phyloP scores from a whole-genome alignment of 306 rosid species.

The Rosa rugosa region DNA sequence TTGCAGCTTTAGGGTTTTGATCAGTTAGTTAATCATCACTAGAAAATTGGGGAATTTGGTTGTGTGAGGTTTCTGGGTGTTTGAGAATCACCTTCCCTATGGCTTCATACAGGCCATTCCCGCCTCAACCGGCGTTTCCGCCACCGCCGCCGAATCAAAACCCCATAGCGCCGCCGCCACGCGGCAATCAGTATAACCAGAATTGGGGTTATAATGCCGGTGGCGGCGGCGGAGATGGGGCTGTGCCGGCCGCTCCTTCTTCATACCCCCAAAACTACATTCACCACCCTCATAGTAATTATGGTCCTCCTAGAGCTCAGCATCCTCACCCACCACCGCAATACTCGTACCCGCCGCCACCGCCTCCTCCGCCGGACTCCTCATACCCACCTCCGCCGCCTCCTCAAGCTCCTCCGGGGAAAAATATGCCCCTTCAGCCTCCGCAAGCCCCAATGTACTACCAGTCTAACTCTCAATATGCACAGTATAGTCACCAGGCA shows the following conservation, averaged over 20 bases:
- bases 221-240: constrained; percentile 26
- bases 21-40: neutral
- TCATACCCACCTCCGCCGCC: constrained; percentile 81
- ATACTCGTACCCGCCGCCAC: constrained; percentile 55
- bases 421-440: constrained; percentile 32
- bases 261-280: constrained; percentile 56
- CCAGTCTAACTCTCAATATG: constrained; percentile 49
- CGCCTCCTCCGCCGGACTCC: constrained; percentile 66
- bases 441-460: constrained; percentile 54
- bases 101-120: constrained; percentile 96
- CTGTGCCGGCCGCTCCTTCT: constrained; percentile 44
- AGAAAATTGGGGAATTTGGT: constrained; percentile 12
- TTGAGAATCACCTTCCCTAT: constrained; percentile 37
- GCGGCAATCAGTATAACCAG: constrained; percentile 60
- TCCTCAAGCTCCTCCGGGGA: constrained; percentile 45
- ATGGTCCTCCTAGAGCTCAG: constrained; percentile 51
- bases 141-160: constrained; percentile 54
- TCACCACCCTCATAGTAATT: constrained; percentile 42
- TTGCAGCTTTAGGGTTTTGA: constrained; percentile 18
- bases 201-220: constrained; percentile 54
- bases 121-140: constrained; percentile 68
- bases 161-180: constrained; percentile 40
- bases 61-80: neutral
- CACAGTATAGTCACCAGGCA: constrained; percentile 51
- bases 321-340: constrained; percentile 67